These are phyloP conservation scores for Purshia tridentata DNA, from an alignment of 306 rosid species.

Conservation along the genomic window DNA sequence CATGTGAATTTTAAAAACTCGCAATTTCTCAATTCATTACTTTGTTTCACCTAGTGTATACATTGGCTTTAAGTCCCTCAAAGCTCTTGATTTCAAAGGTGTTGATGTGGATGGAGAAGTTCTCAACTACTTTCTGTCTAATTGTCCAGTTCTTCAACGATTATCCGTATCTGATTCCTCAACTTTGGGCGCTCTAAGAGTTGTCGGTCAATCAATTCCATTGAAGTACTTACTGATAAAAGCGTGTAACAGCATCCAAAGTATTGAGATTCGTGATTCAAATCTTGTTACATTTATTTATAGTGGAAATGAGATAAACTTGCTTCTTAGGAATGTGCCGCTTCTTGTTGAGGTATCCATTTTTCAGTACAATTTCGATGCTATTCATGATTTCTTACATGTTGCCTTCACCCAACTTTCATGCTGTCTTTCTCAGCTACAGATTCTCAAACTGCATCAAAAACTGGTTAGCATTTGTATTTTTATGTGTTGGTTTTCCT, in stretches of 20 bases:
- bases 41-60: not conserved
- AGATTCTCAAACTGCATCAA: slow-evolving; percentile 9
- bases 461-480: slow-evolving; percentile 1
- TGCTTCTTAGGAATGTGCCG: not conserved
- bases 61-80: slow-evolving; percentile 23
- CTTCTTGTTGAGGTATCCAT: slow-evolving; percentile 12
- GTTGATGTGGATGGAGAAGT: slow-evolving; percentile 9
- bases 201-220: slow-evolving; percentile 10
- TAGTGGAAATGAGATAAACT: not conserved
- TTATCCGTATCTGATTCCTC: not conserved
- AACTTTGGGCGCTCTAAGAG: slow-evolving; percentile 1
- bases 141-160: slow-evolving; percentile 18
- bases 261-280: slow-evolving; percentile 7
- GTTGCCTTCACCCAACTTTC: slow-evolving; percentile 2
- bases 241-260: not conserved
- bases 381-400: not conserved
- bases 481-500: not conserved
- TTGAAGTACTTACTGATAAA: slow-evolving; percentile 10
- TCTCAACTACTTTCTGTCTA: slow-evolving; percentile 3
- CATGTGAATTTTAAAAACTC: too few species aligned
- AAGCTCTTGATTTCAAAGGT: slow-evolving; percentile 7
- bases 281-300: slow-evolving; percentile 3
- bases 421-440: slow-evolving; percentile 16
- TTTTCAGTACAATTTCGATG: too few species aligned
- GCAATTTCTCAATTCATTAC: too few species aligned